Percentiles rank a stretch among this genome's conserved stretches.
These are phyloP conservation scores for Cornus florida DNA, from an alignment of 148 eudicot genomes.

Conservation along the genomic window DNA sequence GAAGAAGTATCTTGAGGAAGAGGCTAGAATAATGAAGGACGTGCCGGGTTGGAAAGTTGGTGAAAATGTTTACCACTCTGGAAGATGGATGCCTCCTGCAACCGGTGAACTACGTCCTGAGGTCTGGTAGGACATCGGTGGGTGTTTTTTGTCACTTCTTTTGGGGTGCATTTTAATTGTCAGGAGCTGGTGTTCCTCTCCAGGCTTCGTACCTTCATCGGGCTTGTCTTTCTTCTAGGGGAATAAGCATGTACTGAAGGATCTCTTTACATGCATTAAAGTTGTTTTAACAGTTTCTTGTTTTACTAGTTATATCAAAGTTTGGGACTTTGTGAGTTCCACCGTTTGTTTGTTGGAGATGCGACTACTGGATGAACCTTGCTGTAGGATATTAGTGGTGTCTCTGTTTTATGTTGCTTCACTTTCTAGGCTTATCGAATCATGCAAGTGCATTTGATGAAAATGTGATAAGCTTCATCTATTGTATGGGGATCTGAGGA, in stretches of 20 bases:
- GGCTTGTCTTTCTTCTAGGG: neutral
- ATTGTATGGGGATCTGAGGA: neutral
- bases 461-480: neutral
- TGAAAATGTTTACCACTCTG: constrained; percentile 89
- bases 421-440: neutral
- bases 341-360: neutral
- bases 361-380: neutral
- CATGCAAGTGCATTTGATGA: neutral
- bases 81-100: constrained; percentile 98
- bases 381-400: no score
- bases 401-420: neutral
- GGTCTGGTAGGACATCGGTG: constrained; percentile 62
- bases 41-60: constrained; percentile 99
- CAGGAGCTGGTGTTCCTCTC: neutral
- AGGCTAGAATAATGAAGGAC: constrained; percentile 91
- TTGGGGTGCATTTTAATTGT: neutral
- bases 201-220: neutral
- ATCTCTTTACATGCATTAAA: neutral
- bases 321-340: neutral
- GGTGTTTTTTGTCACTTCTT: neutral
- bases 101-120: constrained; percentile 94
- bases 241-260: neutral
- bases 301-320: neutral
- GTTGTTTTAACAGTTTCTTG: neutral
- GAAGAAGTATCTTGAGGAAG: constrained; percentile 81